Conservation (phyloP, 176 grass and related monocot genomes). For the Raddia guianensis region DNA sequence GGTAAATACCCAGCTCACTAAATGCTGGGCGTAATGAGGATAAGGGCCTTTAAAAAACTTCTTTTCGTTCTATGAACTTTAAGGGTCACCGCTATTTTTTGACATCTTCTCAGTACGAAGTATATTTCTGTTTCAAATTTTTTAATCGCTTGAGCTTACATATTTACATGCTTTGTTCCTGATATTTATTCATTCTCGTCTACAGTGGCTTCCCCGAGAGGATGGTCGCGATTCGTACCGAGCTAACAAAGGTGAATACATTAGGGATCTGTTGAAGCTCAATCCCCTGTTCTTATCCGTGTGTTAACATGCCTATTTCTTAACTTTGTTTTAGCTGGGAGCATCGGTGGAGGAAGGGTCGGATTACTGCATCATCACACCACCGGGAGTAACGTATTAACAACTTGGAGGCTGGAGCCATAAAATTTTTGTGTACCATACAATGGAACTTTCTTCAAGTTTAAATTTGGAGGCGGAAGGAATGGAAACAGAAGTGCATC, state of each 20-base stretch:
- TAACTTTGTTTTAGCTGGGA: slow-evolving; percentile 57
- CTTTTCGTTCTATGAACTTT: no score
- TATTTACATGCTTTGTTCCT: slow-evolving; percentile 11
- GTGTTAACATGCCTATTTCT: neutral
- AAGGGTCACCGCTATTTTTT: neutral
- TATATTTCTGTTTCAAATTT: neutral
- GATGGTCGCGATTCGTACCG: slow-evolving; percentile 86
- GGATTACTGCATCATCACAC: slow-evolving; percentile 96
- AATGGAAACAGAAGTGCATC: no score
- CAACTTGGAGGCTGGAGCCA: neutral
- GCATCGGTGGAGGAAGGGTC: slow-evolving; percentile 88
- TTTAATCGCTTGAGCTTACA: neutral
- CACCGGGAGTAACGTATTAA: slow-evolving; percentile 43
- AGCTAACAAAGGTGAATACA: slow-evolving; percentile 77
- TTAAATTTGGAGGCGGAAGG: no score
- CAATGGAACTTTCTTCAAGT: no score
- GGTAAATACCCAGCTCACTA: no score
- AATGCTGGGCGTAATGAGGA: no score
- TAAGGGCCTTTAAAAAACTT: no score
- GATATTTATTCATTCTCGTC: slow-evolving; percentile 18
- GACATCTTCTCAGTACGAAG: neutral
- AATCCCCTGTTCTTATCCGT: neutral
- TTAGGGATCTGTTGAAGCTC: neutral
- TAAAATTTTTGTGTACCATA: neutral
- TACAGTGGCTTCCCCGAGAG: slow-evolving; percentile 93